These are phyloP conservation scores for Aspergillus ochraceus DNA, from an alignment of 2,329 filamentous ascomycete species.

Conservation along the genomic window DNA sequence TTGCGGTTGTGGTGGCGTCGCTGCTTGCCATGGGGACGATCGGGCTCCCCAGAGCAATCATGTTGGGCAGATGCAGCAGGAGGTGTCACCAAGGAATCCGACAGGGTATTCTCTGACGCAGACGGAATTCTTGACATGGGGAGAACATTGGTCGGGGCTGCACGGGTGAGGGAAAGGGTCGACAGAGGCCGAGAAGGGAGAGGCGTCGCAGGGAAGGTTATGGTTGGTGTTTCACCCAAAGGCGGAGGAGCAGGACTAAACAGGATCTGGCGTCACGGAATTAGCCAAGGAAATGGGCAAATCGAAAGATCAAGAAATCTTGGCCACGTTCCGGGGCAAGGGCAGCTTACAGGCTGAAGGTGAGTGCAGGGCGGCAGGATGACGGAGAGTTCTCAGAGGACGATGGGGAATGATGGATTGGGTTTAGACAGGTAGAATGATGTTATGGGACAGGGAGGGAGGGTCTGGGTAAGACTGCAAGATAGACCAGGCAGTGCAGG, in stretches of 20 bases:
- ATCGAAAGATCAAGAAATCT: conserved; percentile 16
- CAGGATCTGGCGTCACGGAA: conserved; percentile 29
- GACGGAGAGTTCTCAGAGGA: conserved; percentile 2
- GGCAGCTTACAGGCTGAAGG: conserved; percentile 32
- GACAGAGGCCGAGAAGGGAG: conserved; percentile 14
- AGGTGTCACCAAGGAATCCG: conserved; percentile 48
- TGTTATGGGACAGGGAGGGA: conserved; percentile 3
- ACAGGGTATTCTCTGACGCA: conserved; percentile 42
- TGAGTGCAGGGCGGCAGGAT: conserved; percentile 8
- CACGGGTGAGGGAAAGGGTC: conserved; percentile 23
- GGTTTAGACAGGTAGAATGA: conserved; percentile 11
- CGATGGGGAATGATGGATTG: conserved; percentile 13
- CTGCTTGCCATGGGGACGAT: conserved; percentile 30
- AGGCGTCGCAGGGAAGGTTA: conserved; percentile 13
- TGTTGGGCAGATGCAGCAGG: conserved; percentile 41
- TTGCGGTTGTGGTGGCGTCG: conserved; percentile 34
- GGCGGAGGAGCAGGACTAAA: conserved; percentile 13
- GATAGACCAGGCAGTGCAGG: conserved; percentile 1
- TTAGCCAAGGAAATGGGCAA: conserved; percentile 12
- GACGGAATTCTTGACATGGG: conserved; percentile 52
- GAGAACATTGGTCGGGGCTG: conserved; percentile 50
- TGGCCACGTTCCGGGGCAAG: conserved; percentile 29
- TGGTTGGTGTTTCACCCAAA: conserved; percentile 20
- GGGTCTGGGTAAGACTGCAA: not conserved
- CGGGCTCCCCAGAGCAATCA: conserved; percentile 35